A percentile compares a stretch with the other conserved stretches of the same genome.
Evolutionary conservation across 257 asterid species (phyloP).

Genomic region (Solanum ossicruentum): DNA sequence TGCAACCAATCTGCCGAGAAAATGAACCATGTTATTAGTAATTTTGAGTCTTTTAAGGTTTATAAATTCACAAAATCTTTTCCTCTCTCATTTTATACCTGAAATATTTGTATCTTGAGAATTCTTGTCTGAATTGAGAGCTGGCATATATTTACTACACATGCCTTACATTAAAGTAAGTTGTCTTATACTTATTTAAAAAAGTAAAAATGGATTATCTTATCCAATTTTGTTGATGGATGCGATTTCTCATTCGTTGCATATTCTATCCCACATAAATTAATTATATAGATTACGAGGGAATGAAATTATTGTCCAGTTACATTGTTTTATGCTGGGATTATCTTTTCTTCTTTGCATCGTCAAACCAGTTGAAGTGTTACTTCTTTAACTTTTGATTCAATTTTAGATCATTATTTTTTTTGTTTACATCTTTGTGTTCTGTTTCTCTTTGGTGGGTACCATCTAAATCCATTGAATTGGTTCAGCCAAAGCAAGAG

Average conservation of each 20-base stretch:
- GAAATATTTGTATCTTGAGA: not conserved
- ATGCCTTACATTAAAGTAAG: not conserved
- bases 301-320: not conserved
- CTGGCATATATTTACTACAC: not conserved
- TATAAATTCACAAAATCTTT: not conserved
- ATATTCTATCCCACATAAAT: not conserved
- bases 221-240: not conserved
- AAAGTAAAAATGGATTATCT: not conserved
- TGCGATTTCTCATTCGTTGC: not conserved
- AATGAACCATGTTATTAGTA: conserved; percentile 36
- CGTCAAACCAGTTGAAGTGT: not conserved
- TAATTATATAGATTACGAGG: not conserved
- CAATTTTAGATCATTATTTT: not conserved
- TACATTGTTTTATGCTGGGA: not conserved
- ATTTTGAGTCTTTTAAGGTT: conserved; percentile 51
- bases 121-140: not conserved
- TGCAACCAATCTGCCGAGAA: conserved; percentile 23
- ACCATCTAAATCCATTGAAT: not conserved
- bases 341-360: not conserved
- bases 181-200: not conserved
- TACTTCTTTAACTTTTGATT: not conserved
- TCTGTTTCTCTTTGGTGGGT: not conserved
- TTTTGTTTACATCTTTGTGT: not conserved
- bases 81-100: not conserved
- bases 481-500: not conserved